A percentile compares a stretch with the other conserved stretches of the same genome.
Conservation (phyloP, 2,329 filamentous ascomycete species). For the Aspergillus candidus region DNA sequence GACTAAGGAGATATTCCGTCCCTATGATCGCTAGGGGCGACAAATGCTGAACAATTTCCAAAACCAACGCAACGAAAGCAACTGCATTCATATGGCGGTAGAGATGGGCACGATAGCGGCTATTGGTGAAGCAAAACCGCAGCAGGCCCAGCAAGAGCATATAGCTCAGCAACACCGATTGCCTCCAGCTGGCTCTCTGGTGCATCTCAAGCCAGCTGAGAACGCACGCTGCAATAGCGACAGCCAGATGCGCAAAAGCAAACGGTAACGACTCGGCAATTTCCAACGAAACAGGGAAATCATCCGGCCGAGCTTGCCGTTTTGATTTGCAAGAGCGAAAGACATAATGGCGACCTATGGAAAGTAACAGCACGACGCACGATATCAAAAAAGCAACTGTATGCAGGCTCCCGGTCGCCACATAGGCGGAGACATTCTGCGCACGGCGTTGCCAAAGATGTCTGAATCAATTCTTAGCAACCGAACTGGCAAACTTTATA, state of each 20-base stretch:
- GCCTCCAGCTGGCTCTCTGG: slow-evolving; percentile 14
- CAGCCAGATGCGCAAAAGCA: slow-evolving; percentile 13
- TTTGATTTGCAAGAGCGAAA: slow-evolving; percentile 5
- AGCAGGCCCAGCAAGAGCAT: slow-evolving; percentile 15
- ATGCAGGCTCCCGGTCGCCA: slow-evolving; percentile 21
- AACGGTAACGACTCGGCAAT: slow-evolving; percentile 7
- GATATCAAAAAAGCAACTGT: slow-evolving; percentile 17
- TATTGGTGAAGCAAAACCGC: slow-evolving; percentile 13
- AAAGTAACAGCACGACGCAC: slow-evolving; percentile 12
- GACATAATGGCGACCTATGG: slow-evolving; percentile 7
- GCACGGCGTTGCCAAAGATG: slow-evolving; percentile 20
- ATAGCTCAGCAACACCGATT: slow-evolving; percentile 19
- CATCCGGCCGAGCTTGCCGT: not conserved
- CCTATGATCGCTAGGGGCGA: slow-evolving; percentile 22
- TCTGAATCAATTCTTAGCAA: slow-evolving; percentile 1
- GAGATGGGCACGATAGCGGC: slow-evolving; percentile 8
- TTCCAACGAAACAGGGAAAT: not conserved
- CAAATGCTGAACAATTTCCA: slow-evolving; percentile 18
- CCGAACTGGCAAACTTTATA: too few species aligned
- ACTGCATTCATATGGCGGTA: slow-evolving; percentile 23
- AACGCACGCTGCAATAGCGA: slow-evolving; percentile 11
- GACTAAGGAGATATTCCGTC: slow-evolving; percentile 11
- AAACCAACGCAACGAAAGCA: slow-evolving; percentile 11
- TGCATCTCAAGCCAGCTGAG: slow-evolving; percentile 11
- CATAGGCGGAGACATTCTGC: slow-evolving; percentile 16